Evolutionary conservation across 2,329 filamentous ascomycete species (phyloP).

Genomic region (Zasmidium citrigriseum): DNA sequence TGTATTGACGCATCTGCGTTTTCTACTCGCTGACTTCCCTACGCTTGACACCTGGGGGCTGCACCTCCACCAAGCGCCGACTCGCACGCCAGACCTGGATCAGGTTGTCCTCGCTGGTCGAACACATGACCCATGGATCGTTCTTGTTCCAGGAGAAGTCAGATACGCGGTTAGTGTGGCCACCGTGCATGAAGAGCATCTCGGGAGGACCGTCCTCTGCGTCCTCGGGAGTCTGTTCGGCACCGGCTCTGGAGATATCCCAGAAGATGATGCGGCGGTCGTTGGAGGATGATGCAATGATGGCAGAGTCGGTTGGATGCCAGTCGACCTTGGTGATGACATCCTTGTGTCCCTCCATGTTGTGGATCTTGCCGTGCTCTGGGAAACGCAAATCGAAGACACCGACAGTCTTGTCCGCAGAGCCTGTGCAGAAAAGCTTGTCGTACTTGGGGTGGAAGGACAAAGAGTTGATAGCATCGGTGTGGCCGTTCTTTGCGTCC

Average conservation of each 20-base stretch:
- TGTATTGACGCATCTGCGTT: no score
- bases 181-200: constrained; percentile 98
- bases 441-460: constrained; percentile 94
- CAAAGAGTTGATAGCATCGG: constrained; percentile 92
- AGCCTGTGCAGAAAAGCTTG: constrained; percentile 86
- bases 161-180: constrained; percentile 93
- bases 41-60: constrained; percentile 33
- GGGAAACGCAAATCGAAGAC: constrained; percentile 82
- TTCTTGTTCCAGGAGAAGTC: constrained; percentile 99
- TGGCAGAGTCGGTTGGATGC: constrained; percentile 87
- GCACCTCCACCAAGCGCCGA: constrained; percentile 37
- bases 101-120: constrained; percentile 93
- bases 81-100: constrained; percentile 72
- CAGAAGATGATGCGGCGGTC: constrained; percentile 94
- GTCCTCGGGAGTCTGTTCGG: constrained; percentile 93
- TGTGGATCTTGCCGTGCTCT: constrained; percentile 80
- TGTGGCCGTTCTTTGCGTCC: constrained; percentile 67
- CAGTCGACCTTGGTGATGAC: constrained; percentile 90
- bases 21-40: constrained; percentile 29
- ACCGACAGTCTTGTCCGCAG: constrained; percentile 90
- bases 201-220: constrained; percentile 93
- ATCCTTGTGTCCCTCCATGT: constrained; percentile 83
- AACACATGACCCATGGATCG: constrained; percentile 94
- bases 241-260: constrained; percentile 88
- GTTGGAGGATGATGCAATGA: constrained; percentile 88